A percentile compares a stretch with the other conserved stretches of the same genome.
These are phyloP conservation scores for Botrytis squamosa DNA, from an alignment of 2,329 filamentous ascomycete genomes.

Conservation along the genomic window DNA sequence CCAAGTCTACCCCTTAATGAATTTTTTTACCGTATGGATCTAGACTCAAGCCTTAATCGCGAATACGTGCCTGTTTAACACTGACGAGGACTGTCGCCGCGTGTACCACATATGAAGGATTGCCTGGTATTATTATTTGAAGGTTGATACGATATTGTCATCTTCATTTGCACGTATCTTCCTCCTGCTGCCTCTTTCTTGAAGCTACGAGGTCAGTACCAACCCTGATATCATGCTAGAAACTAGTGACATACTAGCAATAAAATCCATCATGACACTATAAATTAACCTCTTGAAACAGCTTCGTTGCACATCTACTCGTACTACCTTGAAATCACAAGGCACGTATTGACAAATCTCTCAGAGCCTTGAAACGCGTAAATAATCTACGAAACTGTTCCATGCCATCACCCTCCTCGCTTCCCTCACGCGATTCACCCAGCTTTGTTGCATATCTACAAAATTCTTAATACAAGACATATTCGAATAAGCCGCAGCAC, in stretches of 20 bases:
- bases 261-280: neutral
- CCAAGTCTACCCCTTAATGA: neutral
- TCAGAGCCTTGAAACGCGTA: neutral
- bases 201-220: neutral
- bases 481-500: neutral
- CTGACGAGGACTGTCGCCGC: neutral
- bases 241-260: neutral
- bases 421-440: neutral
- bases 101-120: neutral
- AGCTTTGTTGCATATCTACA: neutral
- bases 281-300: neutral
- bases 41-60: neutral
- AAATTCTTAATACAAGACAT: neutral
- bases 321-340: neutral
- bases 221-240: neutral
- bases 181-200: neutral
- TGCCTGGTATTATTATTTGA: neutral
- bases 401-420: neutral
- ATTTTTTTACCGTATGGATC: neutral
- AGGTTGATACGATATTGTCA: neutral
- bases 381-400: neutral
- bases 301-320: neutral
- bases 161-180: neutral
- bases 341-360: neutral
- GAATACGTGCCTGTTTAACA: neutral